Base-by-base conservation (phyloP, 2,329 filamentous ascomycete genomes). In the Sporothrix inflata region DNA sequence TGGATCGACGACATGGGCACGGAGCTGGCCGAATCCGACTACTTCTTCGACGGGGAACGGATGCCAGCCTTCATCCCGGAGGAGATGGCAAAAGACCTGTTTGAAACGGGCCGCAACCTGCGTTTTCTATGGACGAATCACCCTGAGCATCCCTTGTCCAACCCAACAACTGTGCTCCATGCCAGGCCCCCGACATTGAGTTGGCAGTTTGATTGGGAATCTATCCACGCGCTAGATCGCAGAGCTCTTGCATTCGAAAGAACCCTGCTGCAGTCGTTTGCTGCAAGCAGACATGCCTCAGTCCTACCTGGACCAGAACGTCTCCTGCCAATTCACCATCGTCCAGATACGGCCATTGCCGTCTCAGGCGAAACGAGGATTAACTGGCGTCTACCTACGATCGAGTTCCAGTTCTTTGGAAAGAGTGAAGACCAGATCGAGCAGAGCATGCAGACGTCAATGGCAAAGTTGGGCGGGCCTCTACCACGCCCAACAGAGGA, bases 91-190 rank as follows among this genome's bases (percentile, higher is more conserved):
- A 85, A 87, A 68, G 83, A 85, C 5, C 88, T 96, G n/a, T 94
- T 95, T 75, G 93, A 97, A 78, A 92, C 90, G 3, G 94, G 93
- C 4, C 88, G 87, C 76, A 95, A 92, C 78, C 81, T 97, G 65
- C 88, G 92, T 8, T 89, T 96, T 70, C 84, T 97, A 65, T 88
- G 89, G 76, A 83, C 84, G 27, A 89, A 91, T 75, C 92, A 96
- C 78, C 87, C 92, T 5, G 84, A 89, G 1, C 92, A 97, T 78
- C 89, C 91, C 0, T 82, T 96, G 55, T 87, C 88, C 16, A 84
- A 84, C 55, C 77, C 83, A n/a, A 82, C 84, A 34, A 82, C 86
- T 6, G 79, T 88, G 6, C 76, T 78, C 11, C 79, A 81, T 14
- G 82, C 84, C 12, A 79, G 83, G 7, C 86, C 89, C 14, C 91